Evolutionary conservation across 345 rosid genomes (phyloP), one percentile per base, ranked within the genome.

Genomic region (Laguncularia racemosa): DNA sequence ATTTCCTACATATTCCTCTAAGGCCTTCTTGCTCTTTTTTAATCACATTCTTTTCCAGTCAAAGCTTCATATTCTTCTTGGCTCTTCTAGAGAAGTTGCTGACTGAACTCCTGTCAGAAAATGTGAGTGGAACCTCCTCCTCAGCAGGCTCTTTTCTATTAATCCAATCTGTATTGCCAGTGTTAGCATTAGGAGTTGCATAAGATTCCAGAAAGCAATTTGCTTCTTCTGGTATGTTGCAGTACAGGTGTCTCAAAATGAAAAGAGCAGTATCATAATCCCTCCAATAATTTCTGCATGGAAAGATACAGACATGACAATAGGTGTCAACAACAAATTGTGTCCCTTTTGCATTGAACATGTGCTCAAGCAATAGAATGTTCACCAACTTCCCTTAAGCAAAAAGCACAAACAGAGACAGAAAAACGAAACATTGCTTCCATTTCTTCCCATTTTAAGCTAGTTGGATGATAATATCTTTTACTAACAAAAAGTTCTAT

Each of bases 231-330:
- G 81, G 85, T 62, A 89, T 84, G 47, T 81, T 85, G 16, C 82
- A 75, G 62, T 86, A 85, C 64, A 93, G 67, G 78, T 93, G 93
- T 68, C 82, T 86, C 70, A 93, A 71, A 59, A 93, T 85, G 78
- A 89, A 93, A 20, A 93, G 90, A 20, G 97, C 97, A 15, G 99
- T 86, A 59, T 93, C 99, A 16, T 59, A 33, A 70, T 93, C 99
- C 73, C 98, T 89, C 98, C 98, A 89, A 63, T 93, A 93, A 78
- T 93, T 93, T 71, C 99, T 93, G 93, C 67, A 53, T 40, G 51
- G 26, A n/a, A 48, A 33, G 9, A 33, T 6, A 33, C 40, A 9
- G 7, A 33, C 40, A 33, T 6, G 40, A 33, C 0, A 9, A 33
- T 10, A 7, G 1, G 2, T 33, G 40, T 33, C 40, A 33, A 33